Conservation (phyloP, 345 rosid genomes). For the Citrus unshiu region DNA sequence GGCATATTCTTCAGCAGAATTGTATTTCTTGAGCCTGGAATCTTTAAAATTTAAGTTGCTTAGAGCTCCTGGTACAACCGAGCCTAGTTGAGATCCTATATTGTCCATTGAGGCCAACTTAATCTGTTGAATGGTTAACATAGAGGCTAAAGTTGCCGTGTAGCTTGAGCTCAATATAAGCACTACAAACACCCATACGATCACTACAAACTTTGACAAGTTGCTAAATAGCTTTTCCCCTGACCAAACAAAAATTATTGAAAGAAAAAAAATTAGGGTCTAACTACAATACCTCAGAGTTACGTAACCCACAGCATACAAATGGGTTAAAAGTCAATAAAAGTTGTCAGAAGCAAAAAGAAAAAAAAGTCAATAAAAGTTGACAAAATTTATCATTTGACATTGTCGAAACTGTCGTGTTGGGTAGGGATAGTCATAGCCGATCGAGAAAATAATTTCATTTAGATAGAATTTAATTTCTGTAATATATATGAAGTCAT, state of each 20-base stretch:
- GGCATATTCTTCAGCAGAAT: not conserved
- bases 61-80: not conserved
- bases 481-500: too few relatives aligned
- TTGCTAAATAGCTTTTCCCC: conserved; percentile 26
- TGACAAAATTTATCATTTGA: too few relatives aligned
- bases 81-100: not conserved
- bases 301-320: too few relatives aligned
- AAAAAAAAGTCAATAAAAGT: too few relatives aligned
- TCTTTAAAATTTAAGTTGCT: not conserved
- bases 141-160: conserved; percentile 7
- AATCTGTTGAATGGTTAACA: not conserved
- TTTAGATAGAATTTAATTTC: too few relatives aligned
- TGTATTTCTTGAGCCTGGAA: not conserved
- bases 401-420: too few relatives aligned
- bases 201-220: conserved; percentile 32
- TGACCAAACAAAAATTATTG: not conserved
- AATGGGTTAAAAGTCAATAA: too few relatives aligned
- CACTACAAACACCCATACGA: conserved; percentile 32
- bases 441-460: too few relatives aligned
- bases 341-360: too few relatives aligned
- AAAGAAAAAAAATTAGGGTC: too few relatives aligned
- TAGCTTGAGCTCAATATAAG: conserved; percentile 38
- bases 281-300: too few relatives aligned
- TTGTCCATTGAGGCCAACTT: not conserved
- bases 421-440: too few relatives aligned